phyloP scores from a whole-genome alignment of 208 protist genomes.

The Giardia duodenalis region DNA sequence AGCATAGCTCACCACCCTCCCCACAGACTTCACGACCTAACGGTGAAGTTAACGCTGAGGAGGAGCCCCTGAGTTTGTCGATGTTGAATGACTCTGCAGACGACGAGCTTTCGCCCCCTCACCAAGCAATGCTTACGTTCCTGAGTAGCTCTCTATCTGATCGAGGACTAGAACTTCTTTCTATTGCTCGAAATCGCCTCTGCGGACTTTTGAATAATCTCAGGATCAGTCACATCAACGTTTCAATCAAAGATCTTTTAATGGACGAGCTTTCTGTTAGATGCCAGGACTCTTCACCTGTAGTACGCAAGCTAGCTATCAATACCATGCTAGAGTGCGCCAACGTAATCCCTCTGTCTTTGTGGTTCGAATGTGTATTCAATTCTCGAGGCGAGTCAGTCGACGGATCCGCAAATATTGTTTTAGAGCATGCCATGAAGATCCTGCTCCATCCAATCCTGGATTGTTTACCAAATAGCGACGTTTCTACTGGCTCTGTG shows the following conservation, averaged over 20 bases:
- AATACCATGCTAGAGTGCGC: neutral
- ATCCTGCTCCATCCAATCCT: neutral
- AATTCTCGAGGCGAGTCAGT: neutral
- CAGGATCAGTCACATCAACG: neutral
- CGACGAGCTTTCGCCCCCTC: neutral
- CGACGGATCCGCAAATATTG: neutral
- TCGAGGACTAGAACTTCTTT: neutral
- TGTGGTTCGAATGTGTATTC: conserved; percentile 1
- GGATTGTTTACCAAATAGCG: too few relatives aligned
- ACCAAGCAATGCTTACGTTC: neutral
- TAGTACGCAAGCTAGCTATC: neutral
- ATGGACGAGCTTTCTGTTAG: neutral
- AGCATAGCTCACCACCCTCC: neutral
- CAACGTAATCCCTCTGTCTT: neutral
- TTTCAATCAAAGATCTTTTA: too few relatives aligned
- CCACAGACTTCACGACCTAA: neutral
- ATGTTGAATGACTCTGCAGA: neutral
- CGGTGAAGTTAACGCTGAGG: neutral
- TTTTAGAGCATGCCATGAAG: neutral
- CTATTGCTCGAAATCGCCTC: neutral
- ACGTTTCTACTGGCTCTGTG: neutral
- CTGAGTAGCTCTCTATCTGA: neutral
- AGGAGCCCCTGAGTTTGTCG: neutral
- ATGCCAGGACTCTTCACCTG: neutral
- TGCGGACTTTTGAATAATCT: neutral